A percentile compares a stretch with the other conserved stretches of the same genome.
phyloP scores from a whole-genome alignment of 1,284 basidiomycete species.

The Leccinum idahoense region DNA sequence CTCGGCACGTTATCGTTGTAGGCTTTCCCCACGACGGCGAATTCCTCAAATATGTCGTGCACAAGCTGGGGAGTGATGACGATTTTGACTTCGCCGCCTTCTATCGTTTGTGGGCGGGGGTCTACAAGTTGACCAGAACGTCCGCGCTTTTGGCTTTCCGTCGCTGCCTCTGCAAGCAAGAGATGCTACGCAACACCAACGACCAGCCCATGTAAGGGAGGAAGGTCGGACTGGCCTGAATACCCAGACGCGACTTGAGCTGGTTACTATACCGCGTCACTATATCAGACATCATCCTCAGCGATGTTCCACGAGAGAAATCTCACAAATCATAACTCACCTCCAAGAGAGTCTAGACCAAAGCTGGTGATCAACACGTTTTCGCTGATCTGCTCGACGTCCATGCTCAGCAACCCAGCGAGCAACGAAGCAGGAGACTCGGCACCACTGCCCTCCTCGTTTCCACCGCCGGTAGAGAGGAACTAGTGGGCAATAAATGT shows the following conservation, averaged over 20 bases:
- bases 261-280: constrained; percentile 26
- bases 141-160: constrained; percentile 64
- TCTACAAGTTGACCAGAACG: constrained; percentile 85
- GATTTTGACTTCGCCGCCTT: constrained; percentile 62
- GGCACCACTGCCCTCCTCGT: constrained; percentile 7
- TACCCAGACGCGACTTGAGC: constrained; percentile 24
- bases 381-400: constrained; percentile 23
- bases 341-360: constrained; percentile 28
- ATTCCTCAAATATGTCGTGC: background rate
- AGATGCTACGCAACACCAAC: background rate
- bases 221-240: constrained; percentile 36
- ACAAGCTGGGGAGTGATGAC: background rate
- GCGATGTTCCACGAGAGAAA: background rate
- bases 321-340: constrained; percentile 9
- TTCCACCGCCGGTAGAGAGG: constrained; percentile 13
- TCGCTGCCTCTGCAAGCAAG: constrained; percentile 47
- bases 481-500: constrained; percentile 21
- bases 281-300: background rate
- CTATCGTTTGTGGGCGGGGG: constrained; percentile 77
- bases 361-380: constrained; percentile 29
- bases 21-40: background rate
- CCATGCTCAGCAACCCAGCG: constrained; percentile 22
- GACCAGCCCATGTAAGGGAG: background rate
- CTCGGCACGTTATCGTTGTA: background rate
- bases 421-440: constrained; percentile 26